phyloP scores from a whole-genome alignment of 805 yeast species.

The Candida endomychidarum region DNA sequence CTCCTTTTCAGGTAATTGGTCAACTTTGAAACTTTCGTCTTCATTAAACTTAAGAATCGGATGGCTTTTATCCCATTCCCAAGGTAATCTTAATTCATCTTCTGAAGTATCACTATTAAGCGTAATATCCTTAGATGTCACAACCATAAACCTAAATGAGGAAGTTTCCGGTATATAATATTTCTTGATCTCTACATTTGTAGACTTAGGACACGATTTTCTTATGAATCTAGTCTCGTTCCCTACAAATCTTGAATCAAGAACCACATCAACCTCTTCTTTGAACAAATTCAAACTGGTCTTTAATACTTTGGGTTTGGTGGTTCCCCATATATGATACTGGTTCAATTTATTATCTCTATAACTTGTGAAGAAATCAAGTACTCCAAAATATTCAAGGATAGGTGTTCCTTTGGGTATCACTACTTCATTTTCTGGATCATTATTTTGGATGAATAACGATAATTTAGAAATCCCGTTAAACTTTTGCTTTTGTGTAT shows the following conservation, averaged over 20 bases:
- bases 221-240: slow-evolving; percentile 73
- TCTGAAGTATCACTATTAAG: slow-evolving; percentile 40
- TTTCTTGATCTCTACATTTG: slow-evolving; percentile 68
- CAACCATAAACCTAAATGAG: slow-evolving; percentile 51
- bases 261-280: slow-evolving; percentile 49
- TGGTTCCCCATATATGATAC: slow-evolving; percentile 71
- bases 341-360: slow-evolving; percentile 69
- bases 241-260: slow-evolving; percentile 82
- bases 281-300: slow-evolving; percentile 11
- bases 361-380: slow-evolving; percentile 66
- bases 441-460: slow-evolving; percentile 40
- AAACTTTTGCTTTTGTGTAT: slow-evolving; percentile 56
- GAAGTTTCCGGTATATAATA: slow-evolving; percentile 41
- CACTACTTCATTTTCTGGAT: slow-evolving; percentile 12
- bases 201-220: slow-evolving; percentile 59
- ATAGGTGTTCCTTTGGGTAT: slow-evolving; percentile 52
- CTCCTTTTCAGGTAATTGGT: slow-evolving; percentile 51
- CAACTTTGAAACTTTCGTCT: slow-evolving; percentile 40
- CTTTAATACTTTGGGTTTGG: slow-evolving; percentile 42
- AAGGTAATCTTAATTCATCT: slow-evolving; percentile 73
- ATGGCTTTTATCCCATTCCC: slow-evolving; percentile 87
- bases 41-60: slow-evolving; percentile 58
- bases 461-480: slow-evolving; percentile 72
- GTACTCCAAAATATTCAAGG: slow-evolving; percentile 69
- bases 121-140: slow-evolving; percentile 53